A percentile compares a stretch with the other conserved stretches of the same genome.
phyloP scores from a whole-genome alignment of 257 asterid species.

The Plantago major region DNA sequence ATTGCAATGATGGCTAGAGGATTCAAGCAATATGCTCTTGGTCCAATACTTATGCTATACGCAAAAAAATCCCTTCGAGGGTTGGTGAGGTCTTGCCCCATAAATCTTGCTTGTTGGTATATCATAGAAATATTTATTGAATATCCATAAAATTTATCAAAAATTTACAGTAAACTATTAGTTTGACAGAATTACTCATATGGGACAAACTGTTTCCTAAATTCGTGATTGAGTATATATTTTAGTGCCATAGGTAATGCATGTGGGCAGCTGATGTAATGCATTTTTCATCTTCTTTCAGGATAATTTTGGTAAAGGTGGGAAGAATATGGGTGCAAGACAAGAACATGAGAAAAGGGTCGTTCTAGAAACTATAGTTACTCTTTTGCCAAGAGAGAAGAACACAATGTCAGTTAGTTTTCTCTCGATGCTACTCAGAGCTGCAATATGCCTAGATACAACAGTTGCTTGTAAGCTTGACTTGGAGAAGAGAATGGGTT shows the following conservation, averaged over 20 bases:
- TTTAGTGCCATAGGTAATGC: neutral
- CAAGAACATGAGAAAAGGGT: slow-evolving; percentile 79
- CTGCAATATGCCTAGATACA: slow-evolving; percentile 67
- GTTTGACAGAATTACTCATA: too few species aligned
- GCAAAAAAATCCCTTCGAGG: slow-evolving; percentile 90
- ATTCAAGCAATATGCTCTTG: slow-evolving; percentile 66
- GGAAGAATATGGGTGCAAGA: slow-evolving; percentile 60
- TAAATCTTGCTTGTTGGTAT: neutral
- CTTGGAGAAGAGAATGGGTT: slow-evolving; percentile 73
- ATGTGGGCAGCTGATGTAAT: slow-evolving; percentile 5
- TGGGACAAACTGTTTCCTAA: too few species aligned
- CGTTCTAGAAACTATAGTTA: slow-evolving; percentile 72
- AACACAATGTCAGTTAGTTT: slow-evolving; percentile 74
- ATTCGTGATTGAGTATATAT: too few species aligned
- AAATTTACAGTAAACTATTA: too few species aligned
- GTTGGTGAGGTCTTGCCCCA: slow-evolving; percentile 70
- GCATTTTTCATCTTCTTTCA: slow-evolving; percentile 24
- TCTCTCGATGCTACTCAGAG: slow-evolving; percentile 82
- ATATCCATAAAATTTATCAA: neutral
- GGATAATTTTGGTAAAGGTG: slow-evolving; percentile 74
- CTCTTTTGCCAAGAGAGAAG: slow-evolving; percentile 73
- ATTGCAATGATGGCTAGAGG: slow-evolving; percentile 77
- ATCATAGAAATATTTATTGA: neutral
- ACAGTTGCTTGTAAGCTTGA: slow-evolving; percentile 85
- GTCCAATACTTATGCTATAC: slow-evolving; percentile 77